A percentile compares a stretch with the other conserved stretches of the same genome.
phyloP scores from a whole-genome alignment of 495 filamentous ascomycete species.

The Pseudotulostoma volvatum region DNA sequence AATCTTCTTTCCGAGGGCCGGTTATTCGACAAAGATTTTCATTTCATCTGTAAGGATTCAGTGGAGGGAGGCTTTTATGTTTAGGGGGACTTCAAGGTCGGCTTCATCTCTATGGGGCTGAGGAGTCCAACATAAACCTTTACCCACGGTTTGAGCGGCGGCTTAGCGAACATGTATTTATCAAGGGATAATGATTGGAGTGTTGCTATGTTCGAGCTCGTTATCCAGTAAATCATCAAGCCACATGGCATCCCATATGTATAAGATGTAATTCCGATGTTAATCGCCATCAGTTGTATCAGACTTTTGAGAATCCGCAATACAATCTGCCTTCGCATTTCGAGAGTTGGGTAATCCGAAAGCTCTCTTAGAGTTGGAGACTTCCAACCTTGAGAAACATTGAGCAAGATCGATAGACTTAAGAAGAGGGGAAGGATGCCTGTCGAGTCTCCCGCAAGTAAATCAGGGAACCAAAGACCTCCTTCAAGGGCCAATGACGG shows the following conservation, averaged over 20 bases:
- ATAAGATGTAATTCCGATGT: constrained; percentile 17
- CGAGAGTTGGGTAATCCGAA: constrained; percentile 12
- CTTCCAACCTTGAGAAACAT: constrained; percentile 21
- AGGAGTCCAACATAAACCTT: constrained; percentile 9
- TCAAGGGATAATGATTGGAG: constrained; percentile 21
- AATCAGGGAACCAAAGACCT: constrained; percentile 65
- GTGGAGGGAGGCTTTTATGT: too few species aligned
- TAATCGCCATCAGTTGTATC: constrained; percentile 17
- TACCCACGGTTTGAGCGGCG: constrained; percentile 10
- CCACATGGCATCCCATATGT: constrained; percentile 38
- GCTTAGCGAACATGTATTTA: constrained; percentile 19
- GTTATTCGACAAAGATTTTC: too few species aligned
- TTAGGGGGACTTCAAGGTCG: too few species aligned
- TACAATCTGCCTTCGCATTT: constrained; percentile 11
- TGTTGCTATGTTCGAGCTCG: constrained; percentile 28
- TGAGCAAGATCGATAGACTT: constrained; percentile 20
- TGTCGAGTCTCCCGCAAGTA: constrained; percentile 52
- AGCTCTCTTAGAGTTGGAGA: constrained; percentile 6
- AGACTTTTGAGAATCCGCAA: constrained; percentile 12
- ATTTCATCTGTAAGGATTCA: too few species aligned
- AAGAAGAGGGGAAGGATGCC: constrained; percentile 48
- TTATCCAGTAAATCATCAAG: constrained; percentile 59
- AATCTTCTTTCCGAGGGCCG: too few species aligned
- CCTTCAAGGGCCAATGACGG: constrained; percentile 49
- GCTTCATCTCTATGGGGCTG: too few species aligned